These are phyloP conservation scores for Angomonas deanei DNA, from an alignment of 208 protist genomes.

Conservation along the genomic window DNA sequence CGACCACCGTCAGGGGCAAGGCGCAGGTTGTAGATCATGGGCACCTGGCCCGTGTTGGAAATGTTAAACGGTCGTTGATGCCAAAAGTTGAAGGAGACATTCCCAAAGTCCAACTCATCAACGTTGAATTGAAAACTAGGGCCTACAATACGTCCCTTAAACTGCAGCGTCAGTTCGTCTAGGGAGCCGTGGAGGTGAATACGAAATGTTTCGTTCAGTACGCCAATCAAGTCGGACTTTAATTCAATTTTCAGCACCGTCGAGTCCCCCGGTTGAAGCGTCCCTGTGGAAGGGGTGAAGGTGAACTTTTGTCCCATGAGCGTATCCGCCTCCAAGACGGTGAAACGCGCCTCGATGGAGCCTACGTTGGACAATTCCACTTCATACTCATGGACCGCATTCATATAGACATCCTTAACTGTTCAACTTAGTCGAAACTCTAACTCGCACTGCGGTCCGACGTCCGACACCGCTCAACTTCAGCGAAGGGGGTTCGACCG, in stretches of 20 bases:
- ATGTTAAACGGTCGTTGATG: slow-evolving; percentile 69
- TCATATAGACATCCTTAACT: slow-evolving; percentile 94
- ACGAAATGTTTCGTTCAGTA: slow-evolving; percentile 84
- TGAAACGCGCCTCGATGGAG: slow-evolving; percentile 87
- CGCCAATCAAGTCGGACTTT: slow-evolving; percentile 83
- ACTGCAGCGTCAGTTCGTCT: slow-evolving; percentile 68
- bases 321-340: slow-evolving; percentile 46
- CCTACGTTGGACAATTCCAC: slow-evolving; percentile 88
- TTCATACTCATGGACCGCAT: slow-evolving; percentile 89
- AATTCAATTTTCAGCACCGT: slow-evolving; percentile 72
- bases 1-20: slow-evolving; percentile 53
- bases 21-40: slow-evolving; percentile 86
- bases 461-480: slow-evolving; percentile 61
- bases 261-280: slow-evolving; percentile 57
- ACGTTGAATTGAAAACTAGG: slow-evolving; percentile 92
- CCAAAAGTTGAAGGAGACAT: slow-evolving; percentile 91
- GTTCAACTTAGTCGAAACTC: slow-evolving; percentile 77
- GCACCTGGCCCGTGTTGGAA: slow-evolving; percentile 93
- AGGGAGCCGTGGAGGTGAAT: slow-evolving; percentile 82
- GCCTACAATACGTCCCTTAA: slow-evolving; percentile 89
- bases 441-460: slow-evolving; percentile 89
- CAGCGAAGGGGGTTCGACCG: slow-evolving; percentile 67
- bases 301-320: slow-evolving; percentile 53
- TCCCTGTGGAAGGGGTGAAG: slow-evolving; percentile 74
- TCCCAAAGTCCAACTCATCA: slow-evolving; percentile 90